Percentiles rank a stretch among this genome's conserved stretches.
These are phyloP conservation scores for Volutella citrinella DNA, from an alignment of 2,329 filamentous ascomycete species.

Conservation along the genomic window DNA sequence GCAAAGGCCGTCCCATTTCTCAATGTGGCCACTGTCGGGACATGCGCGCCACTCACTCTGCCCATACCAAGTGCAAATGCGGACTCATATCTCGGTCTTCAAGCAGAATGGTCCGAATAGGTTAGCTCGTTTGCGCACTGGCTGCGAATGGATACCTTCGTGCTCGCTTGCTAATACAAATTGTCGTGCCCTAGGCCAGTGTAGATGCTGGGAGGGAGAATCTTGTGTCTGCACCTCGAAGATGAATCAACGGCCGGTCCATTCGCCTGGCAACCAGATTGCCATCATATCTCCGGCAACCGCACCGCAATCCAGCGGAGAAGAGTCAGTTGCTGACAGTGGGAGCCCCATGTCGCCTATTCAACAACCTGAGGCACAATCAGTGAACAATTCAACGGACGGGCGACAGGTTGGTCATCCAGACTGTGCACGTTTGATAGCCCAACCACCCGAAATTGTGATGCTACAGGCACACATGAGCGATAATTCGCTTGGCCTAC, in stretches of 20 bases:
- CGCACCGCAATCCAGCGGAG: too few species aligned
- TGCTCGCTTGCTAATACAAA: too few species aligned
- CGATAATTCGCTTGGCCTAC: too few species aligned
- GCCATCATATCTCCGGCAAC: not conserved
- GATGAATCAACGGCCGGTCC: not conserved
- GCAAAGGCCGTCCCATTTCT: slow-evolving; percentile 15
- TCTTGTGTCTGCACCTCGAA: slow-evolving; percentile 9
- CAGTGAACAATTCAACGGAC: too few species aligned
- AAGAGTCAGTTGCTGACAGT: too few species aligned
- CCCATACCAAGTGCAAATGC: slow-evolving; percentile 16
- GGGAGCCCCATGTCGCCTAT: too few species aligned
- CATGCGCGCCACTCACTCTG: slow-evolving; percentile 10
- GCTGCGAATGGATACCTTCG: too few species aligned
- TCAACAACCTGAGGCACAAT: too few species aligned
- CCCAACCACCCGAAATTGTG: too few species aligned
- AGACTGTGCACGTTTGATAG: too few species aligned
- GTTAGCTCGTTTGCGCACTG: not conserved
- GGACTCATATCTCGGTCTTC: slow-evolving; percentile 6
- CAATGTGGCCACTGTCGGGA: slow-evolving; percentile 14
- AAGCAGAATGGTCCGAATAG: slow-evolving; percentile 6
- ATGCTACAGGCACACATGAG: too few species aligned
- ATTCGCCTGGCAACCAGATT: not conserved
- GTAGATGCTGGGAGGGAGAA: slow-evolving; percentile 6
- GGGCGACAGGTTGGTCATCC: too few species aligned
- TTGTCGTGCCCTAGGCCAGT: slow-evolving; percentile 6